Evolutionary conservation across 1,284 basidiomycete species (phyloP), one percentile per base, ranked within the genome.

Genomic region (Fomitopsis schrenkii): DNA sequence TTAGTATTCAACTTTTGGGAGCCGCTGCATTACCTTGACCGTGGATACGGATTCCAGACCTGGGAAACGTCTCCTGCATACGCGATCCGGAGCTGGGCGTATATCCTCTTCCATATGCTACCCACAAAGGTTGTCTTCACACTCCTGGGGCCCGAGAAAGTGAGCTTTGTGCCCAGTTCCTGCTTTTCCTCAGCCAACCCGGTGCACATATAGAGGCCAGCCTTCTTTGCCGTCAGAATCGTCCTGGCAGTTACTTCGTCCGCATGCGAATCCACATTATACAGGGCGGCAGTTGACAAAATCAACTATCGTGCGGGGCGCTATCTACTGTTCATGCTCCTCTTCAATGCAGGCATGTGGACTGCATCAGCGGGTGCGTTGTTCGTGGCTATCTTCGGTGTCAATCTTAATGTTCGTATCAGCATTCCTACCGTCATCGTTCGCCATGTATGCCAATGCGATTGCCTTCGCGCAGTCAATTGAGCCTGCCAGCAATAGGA

Each of bases 1-100:
- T n/a, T 66, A 97, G 95, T 97, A 12, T 99, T 90, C 83, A 99
- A 99, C 76, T 99, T 98, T 76, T 99, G 94, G 94, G 97, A 99
- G 72, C 97, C 97, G 26, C 78, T 99, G 38, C 97, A 98, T 75
- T 95, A 95, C 75, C 80, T 96, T 58, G 84, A 88, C 65, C 80
- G 87, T 65, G 93, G 93, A 35, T 80, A 88, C 67, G 94, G 93
- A 7, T 98, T 99, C 75, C 95, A 99, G 76, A 98, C 97, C 1
- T 99, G 97, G 97, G 97, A 99, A 73, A 88, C 94, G 7, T 93
- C 95, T 10, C 95, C 97, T 6, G 77, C 85, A 60, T 98, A 91
- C 72, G 89, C 95, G 6, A 90, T 99, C 65, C 82, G 97, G 63
- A 96, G 93, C 65, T 99, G 95, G 95, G 87, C 94, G 9, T 99